Base-by-base conservation (phyloP, 2,329 filamentous ascomycete species). In the Phyllosticta ampelicida region DNA sequence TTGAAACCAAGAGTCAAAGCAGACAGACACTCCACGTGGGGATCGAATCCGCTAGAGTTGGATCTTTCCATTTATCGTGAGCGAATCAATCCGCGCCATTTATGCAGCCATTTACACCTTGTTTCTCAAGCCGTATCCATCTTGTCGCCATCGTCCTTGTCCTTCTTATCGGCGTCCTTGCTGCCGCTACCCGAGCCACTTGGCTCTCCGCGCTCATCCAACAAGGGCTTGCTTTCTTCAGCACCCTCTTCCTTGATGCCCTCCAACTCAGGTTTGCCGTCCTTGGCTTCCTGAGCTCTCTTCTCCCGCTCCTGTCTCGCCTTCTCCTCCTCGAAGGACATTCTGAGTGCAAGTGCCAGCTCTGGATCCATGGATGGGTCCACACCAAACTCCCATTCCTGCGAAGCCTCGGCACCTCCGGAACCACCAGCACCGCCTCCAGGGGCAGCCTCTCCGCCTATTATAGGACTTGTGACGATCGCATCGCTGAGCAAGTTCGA, bases 241-340 rank as follows among this genome's bases (percentile, higher is more conserved):
- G 80, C 80, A 13, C 57, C 57, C 48, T 59, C 57, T 73, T 90
- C 87, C 65, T 90, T 85, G 69, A 97, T 90, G 52, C 84, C 84
- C 68, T 90, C 90, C 64, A 97, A 78, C 51, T 84, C 83, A 50
- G 83, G 83, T 77, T 91, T 92, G 64, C 84, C 83, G 56, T 87
- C 82, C 44, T 77, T 74, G 60, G 84, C 81, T 65, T 89, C 86
- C 65, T 89, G 86, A 62, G 89, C 84, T 66, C 85, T 84, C 65
- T 86, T 89, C 68, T 87, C 84, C 75, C 90, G 90, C 72, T 96
- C 91, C 74, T 95, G 86, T 67, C 94, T 80, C 61, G 91, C 91
- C 77, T 95, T 95, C 75, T 99, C 94, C 71, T 99, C 94, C 72
- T 99, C 94, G 82, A 95, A 90, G 74, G 89, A 95, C 90, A 99